Conservation (phyloP, 129 eudicot genomes). For the Centrapalus pauciflorus region DNA sequence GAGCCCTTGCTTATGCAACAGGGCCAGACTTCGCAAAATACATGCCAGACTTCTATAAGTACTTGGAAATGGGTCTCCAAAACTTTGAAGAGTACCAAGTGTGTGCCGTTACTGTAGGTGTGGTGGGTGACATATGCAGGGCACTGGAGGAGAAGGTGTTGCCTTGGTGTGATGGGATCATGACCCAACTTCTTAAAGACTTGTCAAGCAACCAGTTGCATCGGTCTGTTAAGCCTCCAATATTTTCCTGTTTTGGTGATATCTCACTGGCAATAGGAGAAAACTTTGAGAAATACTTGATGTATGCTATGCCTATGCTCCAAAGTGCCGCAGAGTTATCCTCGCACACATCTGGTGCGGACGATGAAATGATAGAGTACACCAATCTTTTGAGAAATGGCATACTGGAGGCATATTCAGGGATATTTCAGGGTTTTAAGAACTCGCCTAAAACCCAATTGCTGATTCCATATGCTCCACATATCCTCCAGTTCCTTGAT, state of each 20-base stretch:
- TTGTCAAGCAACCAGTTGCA: slow-evolving; percentile 81
- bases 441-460: slow-evolving; percentile 85
- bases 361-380: slow-evolving; percentile 89
- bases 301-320: slow-evolving; percentile 97
- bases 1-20: slow-evolving; percentile 82
- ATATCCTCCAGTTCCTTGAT: slow-evolving; percentile 80
- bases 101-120: slow-evolving; percentile 94
- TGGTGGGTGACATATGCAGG: slow-evolving; percentile 90
- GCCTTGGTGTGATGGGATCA: slow-evolving; percentile 91
- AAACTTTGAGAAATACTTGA: slow-evolving; percentile 82
- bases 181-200: slow-evolving; percentile 92
- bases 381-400: slow-evolving; percentile 90
- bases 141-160: slow-evolving; percentile 87
- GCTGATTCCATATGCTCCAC: slow-evolving; percentile 79
- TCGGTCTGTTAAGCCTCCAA: slow-evolving; percentile 94
- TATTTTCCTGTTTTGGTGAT: slow-evolving; percentile 94
- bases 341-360: slow-evolving; percentile 76
- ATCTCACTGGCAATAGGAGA: slow-evolving; percentile 96
- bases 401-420: slow-evolving; percentile 95
- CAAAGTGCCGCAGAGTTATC: slow-evolving; percentile 97
- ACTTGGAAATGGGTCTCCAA: slow-evolving; percentile 92
- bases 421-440: slow-evolving; percentile 91
- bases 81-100: slow-evolving; percentile 96
- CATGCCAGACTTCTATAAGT: slow-evolving; percentile 87
- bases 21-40: slow-evolving; percentile 85